Conservation (phyloP, 129 eudicot species). For the Erigeron canadensis region DNA sequence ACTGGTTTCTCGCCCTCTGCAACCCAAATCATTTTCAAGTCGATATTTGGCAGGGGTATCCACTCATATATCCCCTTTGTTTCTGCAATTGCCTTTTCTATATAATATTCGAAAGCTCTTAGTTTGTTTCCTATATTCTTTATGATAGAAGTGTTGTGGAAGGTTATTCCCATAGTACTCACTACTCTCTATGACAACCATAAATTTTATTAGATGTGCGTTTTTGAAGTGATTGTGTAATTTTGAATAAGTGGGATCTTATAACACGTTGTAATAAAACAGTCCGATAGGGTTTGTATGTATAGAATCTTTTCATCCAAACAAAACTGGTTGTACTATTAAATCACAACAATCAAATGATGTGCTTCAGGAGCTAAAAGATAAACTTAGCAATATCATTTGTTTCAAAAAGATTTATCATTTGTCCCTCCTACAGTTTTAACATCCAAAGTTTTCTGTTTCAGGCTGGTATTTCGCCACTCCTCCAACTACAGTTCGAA, state of each 20-base stretch:
- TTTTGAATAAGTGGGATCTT: neutral
- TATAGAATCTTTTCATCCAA: neutral
- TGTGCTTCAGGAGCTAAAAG: neutral
- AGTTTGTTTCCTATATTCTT: neutral
- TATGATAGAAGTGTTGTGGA: neutral
- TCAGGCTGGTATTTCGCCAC: slow-evolving; percentile 94
- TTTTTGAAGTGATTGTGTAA: neutral
- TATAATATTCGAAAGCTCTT: neutral
- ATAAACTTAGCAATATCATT: neutral
- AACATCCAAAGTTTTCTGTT: slow-evolving; percentile 14
- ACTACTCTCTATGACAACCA: neutral
- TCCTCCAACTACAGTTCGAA: slow-evolving; percentile 77
- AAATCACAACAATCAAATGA: neutral
- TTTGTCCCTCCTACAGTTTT: neutral
- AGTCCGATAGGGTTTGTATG: neutral
- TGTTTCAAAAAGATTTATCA: slow-evolving; percentile 4
- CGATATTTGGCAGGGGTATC: slow-evolving; percentile 95
- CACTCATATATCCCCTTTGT: slow-evolving; percentile 6
- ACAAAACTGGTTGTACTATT: neutral
- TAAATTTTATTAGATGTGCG: neutral
- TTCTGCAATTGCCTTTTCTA: neutral
- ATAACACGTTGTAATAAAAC: neutral
- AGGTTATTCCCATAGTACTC: neutral
- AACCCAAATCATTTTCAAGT: slow-evolving; percentile 83
- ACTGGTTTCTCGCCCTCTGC: slow-evolving; percentile 78